These are phyloP conservation scores for Zasmidium citrigriseum DNA, from an alignment of 2,329 filamentous ascomycete species.

Conservation along the genomic window DNA sequence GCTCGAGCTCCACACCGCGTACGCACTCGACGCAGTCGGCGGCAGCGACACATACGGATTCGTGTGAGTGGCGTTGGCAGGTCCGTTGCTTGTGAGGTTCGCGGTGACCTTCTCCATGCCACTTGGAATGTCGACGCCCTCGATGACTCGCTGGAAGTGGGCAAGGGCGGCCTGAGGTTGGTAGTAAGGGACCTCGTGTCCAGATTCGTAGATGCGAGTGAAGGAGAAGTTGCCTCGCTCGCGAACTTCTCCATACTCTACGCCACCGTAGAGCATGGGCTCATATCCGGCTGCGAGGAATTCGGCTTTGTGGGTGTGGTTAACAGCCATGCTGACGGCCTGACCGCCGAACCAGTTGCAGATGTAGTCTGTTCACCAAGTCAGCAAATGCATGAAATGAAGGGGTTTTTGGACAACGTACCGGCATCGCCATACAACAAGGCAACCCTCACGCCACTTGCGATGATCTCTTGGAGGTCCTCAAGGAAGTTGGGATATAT, in stretches of 20 bases:
- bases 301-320: slow-evolving; percentile 38
- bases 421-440: slow-evolving; percentile 41
- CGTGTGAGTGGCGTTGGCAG: slow-evolving; percentile 42
- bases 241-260: slow-evolving; percentile 42
- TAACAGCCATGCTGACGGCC: slow-evolving; percentile 38
- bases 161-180: slow-evolving; percentile 40
- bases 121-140: slow-evolving; percentile 38
- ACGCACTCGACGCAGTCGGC: slow-evolving; percentile 21
- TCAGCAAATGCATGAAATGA: neutral
- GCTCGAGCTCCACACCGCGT: slow-evolving; percentile 12
- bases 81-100: slow-evolving; percentile 35
- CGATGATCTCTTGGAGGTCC: slow-evolving; percentile 44
- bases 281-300: slow-evolving; percentile 32
- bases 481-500: slow-evolving; percentile 60
- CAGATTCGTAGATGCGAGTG: slow-evolving; percentile 38
- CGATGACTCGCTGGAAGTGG: slow-evolving; percentile 33
- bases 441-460: slow-evolving; percentile 40
- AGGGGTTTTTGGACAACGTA: neutral
- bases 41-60: slow-evolving; percentile 39
- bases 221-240: slow-evolving; percentile 33
- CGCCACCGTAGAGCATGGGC: slow-evolving; percentile 32
- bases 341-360: slow-evolving; percentile 46
- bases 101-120: slow-evolving; percentile 37
- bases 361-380: slow-evolving; percentile 34
- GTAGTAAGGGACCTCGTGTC: slow-evolving; percentile 45